These are phyloP conservation scores for Elsinoe fawcettii DNA, from an alignment of 2,329 filamentous ascomycete species.

Conservation along the genomic window DNA sequence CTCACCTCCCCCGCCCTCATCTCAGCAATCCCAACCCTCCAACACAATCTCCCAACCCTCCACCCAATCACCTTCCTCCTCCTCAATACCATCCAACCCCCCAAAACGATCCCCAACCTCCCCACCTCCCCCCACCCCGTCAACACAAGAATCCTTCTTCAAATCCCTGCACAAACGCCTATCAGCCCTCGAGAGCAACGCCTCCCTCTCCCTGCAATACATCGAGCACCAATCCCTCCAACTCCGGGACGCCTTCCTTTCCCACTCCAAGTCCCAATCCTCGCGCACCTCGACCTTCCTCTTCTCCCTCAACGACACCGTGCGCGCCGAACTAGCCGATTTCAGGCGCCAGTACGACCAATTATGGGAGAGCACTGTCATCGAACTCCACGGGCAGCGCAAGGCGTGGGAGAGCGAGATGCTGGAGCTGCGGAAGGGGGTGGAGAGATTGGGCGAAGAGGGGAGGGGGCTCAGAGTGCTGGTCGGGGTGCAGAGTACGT, in stretches of 20 bases:
- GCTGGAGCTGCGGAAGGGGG: constrained; percentile 67
- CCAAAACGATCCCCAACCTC: constrained; percentile 1
- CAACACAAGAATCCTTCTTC: constrained; percentile 96
- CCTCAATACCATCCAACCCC: background rate
- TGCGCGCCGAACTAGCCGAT: constrained; percentile 68
- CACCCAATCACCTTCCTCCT: background rate
- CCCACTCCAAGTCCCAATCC: constrained; percentile 80
- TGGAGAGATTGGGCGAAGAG: constrained; percentile 90
- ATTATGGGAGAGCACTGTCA: constrained; percentile 90
- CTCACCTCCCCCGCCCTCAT: background rate
- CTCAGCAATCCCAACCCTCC: background rate
- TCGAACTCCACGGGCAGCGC: constrained; percentile 81
- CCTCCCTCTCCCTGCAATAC: constrained; percentile 86
- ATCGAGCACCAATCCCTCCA: constrained; percentile 94
- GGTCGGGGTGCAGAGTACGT: constrained; percentile 81
- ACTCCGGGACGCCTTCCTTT: constrained; percentile 75
- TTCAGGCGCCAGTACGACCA: constrained; percentile 87
- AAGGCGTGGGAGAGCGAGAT: constrained; percentile 79
- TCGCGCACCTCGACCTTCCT: constrained; percentile 77
- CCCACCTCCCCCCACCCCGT: constrained; percentile 44
- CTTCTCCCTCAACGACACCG: constrained; percentile 76
- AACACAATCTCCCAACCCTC: background rate
- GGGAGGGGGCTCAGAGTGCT: constrained; percentile 78
- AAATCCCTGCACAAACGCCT: constrained; percentile 92
- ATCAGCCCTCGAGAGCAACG: constrained; percentile 83